A percentile compares a stretch with the other conserved stretches of the same genome.
phyloP scores from a whole-genome alignment of 1,284 basidiomycete species.

The Chondrostereum purpureum region DNA sequence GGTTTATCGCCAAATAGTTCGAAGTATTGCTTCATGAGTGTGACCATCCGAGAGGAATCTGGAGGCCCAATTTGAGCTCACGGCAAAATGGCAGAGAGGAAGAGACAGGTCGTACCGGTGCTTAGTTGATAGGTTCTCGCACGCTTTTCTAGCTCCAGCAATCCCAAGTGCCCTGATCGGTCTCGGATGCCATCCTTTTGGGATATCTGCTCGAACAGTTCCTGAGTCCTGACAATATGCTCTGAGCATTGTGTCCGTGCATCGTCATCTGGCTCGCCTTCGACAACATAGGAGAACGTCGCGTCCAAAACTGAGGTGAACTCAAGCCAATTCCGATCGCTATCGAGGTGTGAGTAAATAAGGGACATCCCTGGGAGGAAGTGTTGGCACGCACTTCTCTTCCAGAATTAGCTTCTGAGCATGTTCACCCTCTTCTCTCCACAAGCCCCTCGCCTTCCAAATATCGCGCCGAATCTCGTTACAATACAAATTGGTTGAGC shows the following conservation, averaged over 20 bases:
- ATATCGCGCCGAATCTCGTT: constrained; percentile 72
- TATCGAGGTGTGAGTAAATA: constrained; percentile 24
- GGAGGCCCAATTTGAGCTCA: constrained; percentile 6
- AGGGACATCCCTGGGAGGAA: neutral
- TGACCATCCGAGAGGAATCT: constrained; percentile 40
- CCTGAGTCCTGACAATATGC: constrained; percentile 37
- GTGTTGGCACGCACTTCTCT: constrained; percentile 40
- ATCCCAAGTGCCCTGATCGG: constrained; percentile 63
- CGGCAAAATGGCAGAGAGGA: constrained; percentile 5
- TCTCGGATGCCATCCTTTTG: constrained; percentile 62
- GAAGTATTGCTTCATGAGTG: constrained; percentile 62
- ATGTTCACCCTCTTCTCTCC: constrained; percentile 51
- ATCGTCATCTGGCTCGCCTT: constrained; percentile 21
- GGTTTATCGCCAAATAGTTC: constrained; percentile 70
- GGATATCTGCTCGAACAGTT: constrained; percentile 50
- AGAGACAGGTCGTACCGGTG: constrained; percentile 29
- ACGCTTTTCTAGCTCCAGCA: constrained; percentile 66
- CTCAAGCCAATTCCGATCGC: constrained; percentile 83
- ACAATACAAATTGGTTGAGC: constrained; percentile 65
- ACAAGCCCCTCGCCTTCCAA: constrained; percentile 45
- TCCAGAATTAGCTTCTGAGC: constrained; percentile 52
- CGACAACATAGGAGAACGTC: constrained; percentile 41
- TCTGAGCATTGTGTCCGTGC: constrained; percentile 28
- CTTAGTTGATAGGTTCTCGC: constrained; percentile 40
- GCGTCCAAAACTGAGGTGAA: constrained; percentile 69